phyloP scores from a whole-genome alignment of 306 rosid species.

The Cicer pinnatifidum region DNA sequence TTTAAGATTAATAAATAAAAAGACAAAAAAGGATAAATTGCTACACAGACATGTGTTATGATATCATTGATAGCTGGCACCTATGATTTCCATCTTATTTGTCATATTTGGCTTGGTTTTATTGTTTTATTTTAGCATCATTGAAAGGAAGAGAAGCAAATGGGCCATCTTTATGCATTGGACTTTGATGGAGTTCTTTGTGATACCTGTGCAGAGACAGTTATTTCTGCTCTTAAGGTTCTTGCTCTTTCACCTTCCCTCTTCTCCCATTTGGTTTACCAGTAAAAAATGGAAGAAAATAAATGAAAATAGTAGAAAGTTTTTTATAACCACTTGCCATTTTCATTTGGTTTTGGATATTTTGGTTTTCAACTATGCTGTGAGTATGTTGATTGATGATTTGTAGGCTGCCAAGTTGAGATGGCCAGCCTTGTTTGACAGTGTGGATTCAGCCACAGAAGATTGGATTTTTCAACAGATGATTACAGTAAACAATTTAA shows the following conservation, averaged over 20 bases:
- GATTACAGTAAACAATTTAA: constrained; percentile 46
- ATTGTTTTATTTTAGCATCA: background rate
- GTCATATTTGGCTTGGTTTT: constrained; percentile 22
- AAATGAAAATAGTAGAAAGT: background rate
- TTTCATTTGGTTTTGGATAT: constrained; percentile 5
- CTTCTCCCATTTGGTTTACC: constrained; percentile 22
- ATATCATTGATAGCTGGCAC: too few relatives aligned
- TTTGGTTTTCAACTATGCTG: background rate
- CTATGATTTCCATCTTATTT: background rate
- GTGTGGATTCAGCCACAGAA: constrained; percentile 62
- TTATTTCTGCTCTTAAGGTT: constrained; percentile 50
- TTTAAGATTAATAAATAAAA: background rate
- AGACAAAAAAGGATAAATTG: background rate
- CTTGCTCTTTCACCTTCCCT: constrained; percentile 18
- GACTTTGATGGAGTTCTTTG: constrained; percentile 53
- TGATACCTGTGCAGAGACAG: constrained; percentile 49
- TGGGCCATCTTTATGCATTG: constrained; percentile 51
- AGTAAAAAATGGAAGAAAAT: constrained; percentile 25
- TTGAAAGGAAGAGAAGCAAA: constrained; percentile 38
- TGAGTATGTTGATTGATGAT: constrained; percentile 33
- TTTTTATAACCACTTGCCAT: background rate
- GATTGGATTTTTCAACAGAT: constrained; percentile 78
- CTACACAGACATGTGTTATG: background rate
- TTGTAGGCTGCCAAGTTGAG: constrained; percentile 72
- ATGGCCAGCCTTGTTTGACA: constrained; percentile 68